phyloP scores from a whole-genome alignment of 495 filamentous ascomycete species.

The Hypoxylon perforatum region DNA sequence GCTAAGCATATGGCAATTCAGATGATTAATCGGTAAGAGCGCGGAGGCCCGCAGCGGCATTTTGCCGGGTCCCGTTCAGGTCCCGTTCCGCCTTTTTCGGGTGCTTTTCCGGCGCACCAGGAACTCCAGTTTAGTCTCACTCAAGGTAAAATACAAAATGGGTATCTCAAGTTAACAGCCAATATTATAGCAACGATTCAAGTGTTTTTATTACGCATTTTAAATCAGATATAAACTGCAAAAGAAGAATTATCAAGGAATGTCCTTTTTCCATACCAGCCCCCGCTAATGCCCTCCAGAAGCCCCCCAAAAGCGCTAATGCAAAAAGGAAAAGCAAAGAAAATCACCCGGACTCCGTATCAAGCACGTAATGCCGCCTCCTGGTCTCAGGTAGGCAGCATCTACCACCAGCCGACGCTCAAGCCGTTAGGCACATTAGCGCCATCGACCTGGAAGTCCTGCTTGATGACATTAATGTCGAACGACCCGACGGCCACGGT shows the following conservation, averaged over 20 bases:
- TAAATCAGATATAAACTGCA: no score
- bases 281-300: background rate
- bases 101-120: no score
- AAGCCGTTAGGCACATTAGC: slow-evolving; percentile 33
- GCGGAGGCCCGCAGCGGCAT: no score
- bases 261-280: slow-evolving; percentile 1
- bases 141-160: no score
- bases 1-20: no score
- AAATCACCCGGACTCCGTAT: slow-evolving; percentile 10
- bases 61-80: no score
- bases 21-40: no score
- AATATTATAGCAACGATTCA: no score
- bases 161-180: no score
- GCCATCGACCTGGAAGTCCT: slow-evolving; percentile 36
- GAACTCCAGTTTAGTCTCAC: no score
- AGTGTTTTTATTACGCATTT: no score
- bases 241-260: background rate
- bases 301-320: background rate
- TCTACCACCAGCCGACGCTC: slow-evolving; percentile 38
- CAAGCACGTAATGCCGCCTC: background rate
- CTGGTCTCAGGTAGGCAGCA: background rate
- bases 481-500: slow-evolving; percentile 31
- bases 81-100: no score
- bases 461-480: slow-evolving; percentile 33
- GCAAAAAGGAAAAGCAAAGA: slow-evolving; percentile 1